Percentiles rank a stretch among this genome's conserved stretches.
Evolutionary conservation across 495 filamentous ascomycete genomes (phyloP).

Genomic region (Penicillium coprophilum): DNA sequence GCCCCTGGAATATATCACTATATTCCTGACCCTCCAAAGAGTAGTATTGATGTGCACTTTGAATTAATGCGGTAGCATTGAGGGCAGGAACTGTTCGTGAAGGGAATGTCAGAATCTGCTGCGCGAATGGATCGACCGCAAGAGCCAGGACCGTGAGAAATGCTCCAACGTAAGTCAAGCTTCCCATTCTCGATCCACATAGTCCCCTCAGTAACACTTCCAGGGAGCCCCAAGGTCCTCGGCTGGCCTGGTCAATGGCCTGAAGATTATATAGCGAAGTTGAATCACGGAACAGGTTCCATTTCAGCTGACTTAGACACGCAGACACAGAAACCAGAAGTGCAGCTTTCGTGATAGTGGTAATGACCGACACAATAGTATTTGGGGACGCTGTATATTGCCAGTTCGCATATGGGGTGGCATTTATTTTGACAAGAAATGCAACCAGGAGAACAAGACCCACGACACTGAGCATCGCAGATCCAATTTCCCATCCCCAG

Average conservation of each 20-base stretch:
- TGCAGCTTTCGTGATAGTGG: conserved; percentile 9
- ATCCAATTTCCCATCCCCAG: conserved; percentile 11
- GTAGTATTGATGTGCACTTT: neutral
- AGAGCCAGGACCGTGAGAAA: conserved; percentile 5
- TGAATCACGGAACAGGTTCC: conserved; percentile 5
- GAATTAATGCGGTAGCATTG: neutral
- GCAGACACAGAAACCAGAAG: conserved; percentile 9
- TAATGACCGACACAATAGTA: conserved; percentile 9
- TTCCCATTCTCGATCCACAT: neutral
- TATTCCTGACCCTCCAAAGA: too few species aligned
- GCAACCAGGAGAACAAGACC: conserved; percentile 2
- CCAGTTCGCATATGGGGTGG: conserved; percentile 7
- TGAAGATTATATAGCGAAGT: conserved; percentile 10
- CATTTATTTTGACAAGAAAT: conserved; percentile 9
- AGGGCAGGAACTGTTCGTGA: too few species aligned
- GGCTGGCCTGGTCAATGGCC: conserved; percentile 14
- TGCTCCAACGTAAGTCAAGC: conserved; percentile 1
- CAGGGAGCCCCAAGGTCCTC: conserved; percentile 10
- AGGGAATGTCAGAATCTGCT: conserved; percentile 15
- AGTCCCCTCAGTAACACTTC: neutral
- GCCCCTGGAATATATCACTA: too few species aligned
- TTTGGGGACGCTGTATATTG: conserved; percentile 11
- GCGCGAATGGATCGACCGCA: conserved; percentile 12
- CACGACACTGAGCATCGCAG: neutral
- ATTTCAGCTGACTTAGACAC: conserved; percentile 17